Base-by-base conservation (phyloP, 352 stramenopile species). In the Phytopythium chamaehyphon region DNA sequence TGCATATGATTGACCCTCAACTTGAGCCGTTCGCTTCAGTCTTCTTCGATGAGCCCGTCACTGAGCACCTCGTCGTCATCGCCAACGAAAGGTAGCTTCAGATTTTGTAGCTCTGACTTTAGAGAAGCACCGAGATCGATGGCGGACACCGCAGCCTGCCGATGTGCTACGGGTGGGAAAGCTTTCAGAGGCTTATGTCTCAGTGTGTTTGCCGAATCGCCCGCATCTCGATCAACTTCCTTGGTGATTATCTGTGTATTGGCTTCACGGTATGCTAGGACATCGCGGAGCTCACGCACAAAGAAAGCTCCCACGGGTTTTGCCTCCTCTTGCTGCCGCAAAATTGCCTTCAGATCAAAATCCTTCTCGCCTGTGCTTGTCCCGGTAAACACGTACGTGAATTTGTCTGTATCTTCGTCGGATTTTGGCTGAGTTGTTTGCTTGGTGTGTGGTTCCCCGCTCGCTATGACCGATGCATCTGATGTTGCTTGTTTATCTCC, bases 281-380 rank as follows among this genome's bases (percentile, higher is more conserved):
- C 77, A 44, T 73, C 61, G 26, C 66, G 71, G 7, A 89, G 54
- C 40, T 89, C 78, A 2, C 53, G 51, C 24, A 87, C 62, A 47
- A 87, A 86, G 44, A 49, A 55, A 4, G 67, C 64, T 1, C 54
- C 65, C 15, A 40, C 16, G 39, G 26, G 14, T 38, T 62, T 22
- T 9, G 40, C 19, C 37, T 69, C 57, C 19, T 76, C 55, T 19
- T 71, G 74, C 21, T 74, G 67, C 21, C 57, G 52, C n/a, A 85
- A 42, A 10, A 78, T 55, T 24, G 57, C 61, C 39, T 71, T 48
- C 21, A 90, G 61, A 47, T 90, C 79, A 38, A 90, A 86, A 21
- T 66, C 75, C 21, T 67, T 66, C 40, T 90, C 74, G 39, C 76
- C 79, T 2, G 70, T 90, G 51, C 79, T 90, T 19, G 79, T 90